Evolutionary conservation across 148 eudicot species (phyloP).

Genomic region (Bassia scoparia): DNA sequence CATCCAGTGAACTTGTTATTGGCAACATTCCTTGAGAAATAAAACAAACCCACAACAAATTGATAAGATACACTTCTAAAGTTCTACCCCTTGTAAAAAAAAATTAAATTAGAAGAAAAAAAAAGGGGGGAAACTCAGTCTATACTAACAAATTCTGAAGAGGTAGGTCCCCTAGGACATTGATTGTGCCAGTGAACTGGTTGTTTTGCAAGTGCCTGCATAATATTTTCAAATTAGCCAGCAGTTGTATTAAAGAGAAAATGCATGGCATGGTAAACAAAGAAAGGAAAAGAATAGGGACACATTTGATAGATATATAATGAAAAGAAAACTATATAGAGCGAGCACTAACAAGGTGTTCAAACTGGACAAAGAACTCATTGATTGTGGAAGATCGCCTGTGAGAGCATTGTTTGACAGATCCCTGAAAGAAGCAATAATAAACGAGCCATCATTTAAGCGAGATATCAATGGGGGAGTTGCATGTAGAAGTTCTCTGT

Average conservation of each 20-base stretch:
- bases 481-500: background rate
- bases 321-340: slow-evolving; percentile 1
- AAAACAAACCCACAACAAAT: background rate
- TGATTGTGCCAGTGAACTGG: slow-evolving; percentile 87
- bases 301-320: background rate
- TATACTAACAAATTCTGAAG: slow-evolving; percentile 77
- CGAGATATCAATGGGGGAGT: background rate
- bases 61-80: background rate
- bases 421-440: slow-evolving; percentile 54
- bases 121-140: too few species aligned
- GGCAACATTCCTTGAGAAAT: slow-evolving; percentile 58
- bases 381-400: slow-evolving; percentile 67
- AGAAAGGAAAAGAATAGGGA: background rate
- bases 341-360: slow-evolving; percentile 55
- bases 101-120: background rate
- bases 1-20: slow-evolving; percentile 89
- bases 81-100: background rate
- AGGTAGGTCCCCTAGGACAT: slow-evolving; percentile 79
- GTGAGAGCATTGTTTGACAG: slow-evolving; percentile 61
- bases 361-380: slow-evolving; percentile 61
- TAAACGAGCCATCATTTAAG: background rate
- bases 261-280: background rate
- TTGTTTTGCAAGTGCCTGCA: slow-evolving; percentile 91
- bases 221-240: slow-evolving; percentile 5
- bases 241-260: background rate